Conservation (phyloP, 1,139 yeast species). For the Pichia sp. region DNA sequence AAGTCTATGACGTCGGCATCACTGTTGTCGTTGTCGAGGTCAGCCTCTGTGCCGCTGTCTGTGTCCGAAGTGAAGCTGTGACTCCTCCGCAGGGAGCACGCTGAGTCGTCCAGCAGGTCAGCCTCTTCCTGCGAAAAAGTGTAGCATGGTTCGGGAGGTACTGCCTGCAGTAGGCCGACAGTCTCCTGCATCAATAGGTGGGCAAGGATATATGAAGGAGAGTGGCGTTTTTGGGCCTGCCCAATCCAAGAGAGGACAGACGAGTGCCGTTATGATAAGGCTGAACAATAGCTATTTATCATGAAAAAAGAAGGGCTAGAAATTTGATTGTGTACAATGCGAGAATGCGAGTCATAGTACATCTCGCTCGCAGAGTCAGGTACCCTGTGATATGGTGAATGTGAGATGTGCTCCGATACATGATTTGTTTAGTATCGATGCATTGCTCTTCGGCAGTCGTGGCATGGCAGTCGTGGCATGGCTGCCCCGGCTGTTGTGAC, state of each 20-base stretch:
- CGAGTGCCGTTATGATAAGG: background rate
- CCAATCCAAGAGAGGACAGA: background rate
- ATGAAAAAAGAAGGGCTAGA: too few relatives aligned
- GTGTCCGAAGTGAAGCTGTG: background rate
- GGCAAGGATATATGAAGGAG: too few relatives aligned
- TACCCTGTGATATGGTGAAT: too few relatives aligned
- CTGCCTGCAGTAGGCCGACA: background rate
- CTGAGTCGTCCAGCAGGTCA: background rate
- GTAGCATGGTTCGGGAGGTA: conserved; percentile 5
- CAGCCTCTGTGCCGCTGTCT: background rate
- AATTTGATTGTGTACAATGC: too few relatives aligned
- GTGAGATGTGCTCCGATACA: too few relatives aligned
- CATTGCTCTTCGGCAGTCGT: too few relatives aligned
- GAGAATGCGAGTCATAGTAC: too few relatives aligned
- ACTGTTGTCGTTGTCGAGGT: background rate
- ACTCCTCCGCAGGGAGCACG: background rate
- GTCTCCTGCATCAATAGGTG: background rate
- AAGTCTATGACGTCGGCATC: conserved; percentile 1
- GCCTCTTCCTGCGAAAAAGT: background rate
- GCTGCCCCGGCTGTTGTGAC: too few relatives aligned
- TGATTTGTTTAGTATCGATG: too few relatives aligned
- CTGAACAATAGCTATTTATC: background rate
- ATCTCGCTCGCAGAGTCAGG: too few relatives aligned
- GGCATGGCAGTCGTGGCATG: too few relatives aligned
- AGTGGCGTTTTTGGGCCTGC: too few relatives aligned